A percentile compares a stretch with the other conserved stretches of the same genome.
Conservation (phyloP, 2,329 filamentous ascomycete genomes). For the Eutypella sp. region DNA sequence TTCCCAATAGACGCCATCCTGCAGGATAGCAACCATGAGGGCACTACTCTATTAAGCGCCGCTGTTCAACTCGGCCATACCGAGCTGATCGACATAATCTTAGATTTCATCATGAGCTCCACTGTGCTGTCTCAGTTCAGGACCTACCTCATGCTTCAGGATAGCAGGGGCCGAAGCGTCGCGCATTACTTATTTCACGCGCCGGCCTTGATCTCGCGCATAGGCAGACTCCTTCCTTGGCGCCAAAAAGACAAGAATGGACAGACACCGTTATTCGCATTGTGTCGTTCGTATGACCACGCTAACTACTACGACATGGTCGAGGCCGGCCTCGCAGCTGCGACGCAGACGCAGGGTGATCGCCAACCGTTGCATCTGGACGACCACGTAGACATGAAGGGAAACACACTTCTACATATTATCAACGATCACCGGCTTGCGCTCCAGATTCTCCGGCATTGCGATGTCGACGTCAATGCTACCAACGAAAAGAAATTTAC, state of each 20-base stretch:
- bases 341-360: slow-evolving; percentile 70
- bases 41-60: slow-evolving; percentile 82
- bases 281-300: slow-evolving; percentile 95
- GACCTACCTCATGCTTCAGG: slow-evolving; percentile 69
- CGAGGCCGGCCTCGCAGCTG: slow-evolving; percentile 69
- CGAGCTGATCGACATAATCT: slow-evolving; percentile 68
- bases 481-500: slow-evolving; percentile 95
- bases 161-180: slow-evolving; percentile 79
- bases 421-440: slow-evolving; percentile 81
- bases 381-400: slow-evolving; percentile 86
- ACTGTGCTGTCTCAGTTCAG: slow-evolving; percentile 51
- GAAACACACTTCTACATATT: slow-evolving; percentile 94
- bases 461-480: slow-evolving; percentile 94
- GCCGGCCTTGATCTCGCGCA: slow-evolving; percentile 69
- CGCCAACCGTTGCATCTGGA: slow-evolving; percentile 79
- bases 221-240: slow-evolving; percentile 82
- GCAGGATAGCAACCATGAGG: slow-evolving; percentile 82
- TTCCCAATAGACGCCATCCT: slow-evolving; percentile 69
- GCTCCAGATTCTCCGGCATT: slow-evolving; percentile 68
- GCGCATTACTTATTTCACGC: slow-evolving; percentile 97
- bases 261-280: slow-evolving; percentile 92
- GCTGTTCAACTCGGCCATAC: slow-evolving; percentile 80
- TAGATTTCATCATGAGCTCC: slow-evolving; percentile 62
- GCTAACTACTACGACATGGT: slow-evolving; percentile 84
- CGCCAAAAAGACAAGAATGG: slow-evolving; percentile 89